phyloP scores from a whole-genome alignment of 2,329 filamentous ascomycete species.

The Grosmannia penicillata region DNA sequence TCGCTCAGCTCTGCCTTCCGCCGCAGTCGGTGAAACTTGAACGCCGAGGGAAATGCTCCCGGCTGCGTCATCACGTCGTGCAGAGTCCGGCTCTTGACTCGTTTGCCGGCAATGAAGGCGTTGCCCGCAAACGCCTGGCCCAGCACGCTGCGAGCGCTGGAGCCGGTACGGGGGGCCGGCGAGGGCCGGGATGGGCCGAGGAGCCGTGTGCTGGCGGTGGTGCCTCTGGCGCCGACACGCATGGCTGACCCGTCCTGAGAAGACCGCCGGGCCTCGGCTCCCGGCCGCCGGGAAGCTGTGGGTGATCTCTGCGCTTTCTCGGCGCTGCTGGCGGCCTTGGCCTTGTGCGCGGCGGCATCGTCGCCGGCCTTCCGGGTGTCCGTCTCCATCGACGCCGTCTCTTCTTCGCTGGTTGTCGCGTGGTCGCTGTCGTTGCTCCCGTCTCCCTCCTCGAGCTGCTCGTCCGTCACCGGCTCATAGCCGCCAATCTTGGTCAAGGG shows the following conservation, averaged over 20 bases:
- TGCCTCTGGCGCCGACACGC: background rate
- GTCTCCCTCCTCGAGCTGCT: background rate
- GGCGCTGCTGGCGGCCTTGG: background rate
- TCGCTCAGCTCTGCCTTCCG: conserved; percentile 26
- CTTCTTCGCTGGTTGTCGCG: conserved; percentile 16
- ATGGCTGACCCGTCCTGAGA: no score
- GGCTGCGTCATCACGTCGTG: conserved; percentile 25
- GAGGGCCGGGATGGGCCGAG: no score
- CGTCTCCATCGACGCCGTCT: conserved; percentile 3
- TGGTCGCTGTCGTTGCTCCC: background rate
- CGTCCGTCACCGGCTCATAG: background rate
- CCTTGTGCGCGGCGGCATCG: background rate
- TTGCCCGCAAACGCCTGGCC: no score
- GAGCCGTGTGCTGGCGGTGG: no score
- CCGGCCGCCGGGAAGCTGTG: no score
- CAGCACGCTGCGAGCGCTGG: no score
- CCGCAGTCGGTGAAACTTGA: conserved; percentile 19
- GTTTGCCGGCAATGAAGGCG: background rate
- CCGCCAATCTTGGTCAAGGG: conserved; percentile 13
- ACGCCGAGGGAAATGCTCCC: no score
- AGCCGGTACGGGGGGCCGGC: no score
- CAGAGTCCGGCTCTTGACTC: conserved; percentile 12
- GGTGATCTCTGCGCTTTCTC: background rate
- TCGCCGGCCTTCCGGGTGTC: background rate
- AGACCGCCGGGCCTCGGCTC: no score